Base-by-base conservation (phyloP, 768 basidiomycete species). In the Phylloporus sp. region DNA sequence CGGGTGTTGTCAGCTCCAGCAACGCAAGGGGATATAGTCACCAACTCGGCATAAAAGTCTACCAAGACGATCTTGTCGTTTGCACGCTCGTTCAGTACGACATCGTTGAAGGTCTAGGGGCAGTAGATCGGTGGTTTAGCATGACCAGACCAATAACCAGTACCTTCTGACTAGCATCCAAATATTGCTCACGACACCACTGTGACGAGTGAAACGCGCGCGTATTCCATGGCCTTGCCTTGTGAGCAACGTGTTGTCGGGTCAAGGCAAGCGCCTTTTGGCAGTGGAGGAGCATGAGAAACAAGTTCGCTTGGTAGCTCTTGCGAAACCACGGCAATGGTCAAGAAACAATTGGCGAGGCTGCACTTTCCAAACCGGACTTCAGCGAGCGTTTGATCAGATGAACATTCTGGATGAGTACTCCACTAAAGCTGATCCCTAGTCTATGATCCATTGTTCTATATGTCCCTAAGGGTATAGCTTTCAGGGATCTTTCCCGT, bases 1-100 rank as follows among this genome's bases (percentile, higher is more conserved):
- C 32, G 49, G 10, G 26, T 12, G 20, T 22, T 4, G 39, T 59
- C 45, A 59, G 59, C 22, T 12, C 18, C 16, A 18, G 28, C 24
- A 46, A 31, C 35, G 12, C 22, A 23, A 42, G 28, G 44, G 40
- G 29, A 55, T 34, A 10, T 11, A 56, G n/a, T 39, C 23, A 74
- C 83, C 42, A 59, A 89, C 88, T 88, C 80, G 42, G 89, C 88
- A 63, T 89, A 86, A 58, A 91, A 91, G 58, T 91, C 88, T 22
- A 88, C 87, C 6, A 91, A 70, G 36, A 86, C 78, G 23, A 86
- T 68, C 43, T 80, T 78, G 50, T 77, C 75, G 47, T 72, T 73
- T 24, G 74, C 67, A 49, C 38, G 46, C 36, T 58, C 61, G 34
- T 61, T 60, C n/a, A 70, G 56, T 12, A 54, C 66, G 2, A 72